Evolutionary conservation across 768 basidiomycete genomes (phyloP).

Genomic region (Pulveroboletus sp.): DNA sequence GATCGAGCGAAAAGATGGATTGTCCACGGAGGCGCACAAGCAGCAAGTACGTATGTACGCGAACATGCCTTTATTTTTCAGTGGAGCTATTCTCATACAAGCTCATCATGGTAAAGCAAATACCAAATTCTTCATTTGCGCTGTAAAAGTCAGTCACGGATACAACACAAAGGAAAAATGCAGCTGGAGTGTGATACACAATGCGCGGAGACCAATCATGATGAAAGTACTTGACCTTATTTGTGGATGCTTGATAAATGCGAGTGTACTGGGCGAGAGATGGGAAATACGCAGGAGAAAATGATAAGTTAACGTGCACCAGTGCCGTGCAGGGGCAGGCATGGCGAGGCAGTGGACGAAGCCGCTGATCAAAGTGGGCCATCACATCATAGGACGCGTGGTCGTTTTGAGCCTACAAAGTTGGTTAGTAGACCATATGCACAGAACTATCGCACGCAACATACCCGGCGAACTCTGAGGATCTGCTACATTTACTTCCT

Average conservation of each 20-base stretch:
- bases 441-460: constrained; percentile 1
- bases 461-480: constrained; percentile 45
- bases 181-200: neutral
- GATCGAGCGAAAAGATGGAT: neutral
- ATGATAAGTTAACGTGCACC: constrained; percentile 29
- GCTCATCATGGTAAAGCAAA: neutral
- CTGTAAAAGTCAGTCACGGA: constrained; percentile 31
- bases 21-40: neutral
- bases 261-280: neutral
- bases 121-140: constrained; percentile 10
- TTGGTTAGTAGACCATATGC: neutral
- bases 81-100: neutral
- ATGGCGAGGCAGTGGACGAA: neutral
- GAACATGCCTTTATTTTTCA: constrained; percentile 7
- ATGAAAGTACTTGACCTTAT: constrained; percentile 30
- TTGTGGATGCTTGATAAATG: constrained; percentile 12
- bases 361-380: neutral
- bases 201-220: neutral
- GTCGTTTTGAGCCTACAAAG: constrained; percentile 41
- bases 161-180: constrained; percentile 9
- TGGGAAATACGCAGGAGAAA: constrained; percentile 9
- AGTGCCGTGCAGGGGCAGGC: constrained; percentile 1
- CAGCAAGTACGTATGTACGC: constrained; percentile 11
- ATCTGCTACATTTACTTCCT: constrained; percentile 34
- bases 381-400: constrained; percentile 35